phyloP scores from a whole-genome alignment of 306 rosid genomes.

The Corylus avellana region DNA sequence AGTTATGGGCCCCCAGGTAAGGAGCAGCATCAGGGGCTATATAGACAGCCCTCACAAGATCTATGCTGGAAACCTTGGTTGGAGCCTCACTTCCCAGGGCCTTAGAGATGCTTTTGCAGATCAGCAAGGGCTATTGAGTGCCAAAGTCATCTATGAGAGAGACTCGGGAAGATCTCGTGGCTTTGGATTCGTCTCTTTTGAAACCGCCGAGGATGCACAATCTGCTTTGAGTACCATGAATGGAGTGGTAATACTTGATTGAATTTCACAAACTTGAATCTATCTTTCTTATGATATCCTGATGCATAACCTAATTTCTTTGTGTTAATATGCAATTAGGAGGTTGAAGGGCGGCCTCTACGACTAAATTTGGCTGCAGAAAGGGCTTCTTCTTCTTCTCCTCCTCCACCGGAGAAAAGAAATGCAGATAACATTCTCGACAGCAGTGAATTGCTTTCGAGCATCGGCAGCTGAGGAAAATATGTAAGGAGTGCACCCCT shows the following conservation, averaged over 20 bases:
- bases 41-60: conserved; percentile 84
- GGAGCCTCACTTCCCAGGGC: conserved; percentile 73
- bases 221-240: conserved; percentile 69
- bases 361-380: conserved; percentile 64
- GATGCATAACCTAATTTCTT: conserved; percentile 1
- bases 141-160: conserved; percentile 82
- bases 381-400: conserved; percentile 38
- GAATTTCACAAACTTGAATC: conserved; percentile 4
- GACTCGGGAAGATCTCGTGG: conserved; percentile 78
- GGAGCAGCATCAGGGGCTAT: conserved; percentile 56
- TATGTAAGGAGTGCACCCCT: no score
- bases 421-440: conserved; percentile 35
- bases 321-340: conserved; percentile 44
- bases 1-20: conserved; percentile 59
- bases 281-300: conserved; percentile 1
- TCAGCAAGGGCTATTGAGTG: conserved; percentile 81
- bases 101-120: conserved; percentile 75
- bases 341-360: conserved; percentile 72
- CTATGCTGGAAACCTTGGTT: conserved; percentile 92
- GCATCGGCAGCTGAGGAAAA: conserved; percentile 48
- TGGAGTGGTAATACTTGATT: conserved; percentile 69
- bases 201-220: conserved; percentile 60
- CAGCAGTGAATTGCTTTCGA: conserved; percentile 57
- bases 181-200: conserved; percentile 80
- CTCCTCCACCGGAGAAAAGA: conserved; percentile 25